Evolutionary conservation across 1,284 basidiomycete genomes (phyloP), one percentile per base, ranked within the genome.

Genomic region (Golubevia pallescens): DNA sequence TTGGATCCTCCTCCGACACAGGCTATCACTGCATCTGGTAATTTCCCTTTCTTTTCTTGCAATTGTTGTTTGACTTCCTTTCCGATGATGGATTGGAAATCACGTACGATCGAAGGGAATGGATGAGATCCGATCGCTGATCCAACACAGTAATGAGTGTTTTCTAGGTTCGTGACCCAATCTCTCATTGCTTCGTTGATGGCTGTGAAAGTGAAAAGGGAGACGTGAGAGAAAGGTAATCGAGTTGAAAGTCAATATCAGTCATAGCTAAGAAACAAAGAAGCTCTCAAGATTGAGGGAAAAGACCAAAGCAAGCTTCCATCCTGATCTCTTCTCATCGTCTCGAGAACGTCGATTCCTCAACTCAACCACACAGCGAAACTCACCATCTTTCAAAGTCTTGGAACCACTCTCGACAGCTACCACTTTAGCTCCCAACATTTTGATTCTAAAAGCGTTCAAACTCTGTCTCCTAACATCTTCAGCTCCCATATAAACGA

Each of bases 401-500:
- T 82, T 80, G 69, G 71, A 75, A 21, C 82, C 82, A 57, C 74
- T 79, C 69, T 85, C 81, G 13, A 85, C 82, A 8, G 81, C 76
- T 13, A 85, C 23, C 3, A 21, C 28, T 61, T 83, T 83, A 63
- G 90, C 97, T 65, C 97, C 97, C 34, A 99, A 89, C 95, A 98
- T 97, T 85, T 92, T 91, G 86, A 99, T 99, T 62, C 96, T 90
- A 90, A 98, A 98, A 32, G 98, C 97, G 87, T 99, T 99, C 77
- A 99, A 87, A 14, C 93, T 92, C 87, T 99, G 97, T 54, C 97
- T 89, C 51, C 94, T 90, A 21, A 97, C 95, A 86, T 99, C 97
- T 87, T 98, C 96, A n/a, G 93, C 91, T 63, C 97, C 97, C 96
- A 99, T 99, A 88, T 95, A 99, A 74, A 99, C 89, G 77, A 97